These are phyloP conservation scores for Diplodia mutila DNA, from an alignment of 2,329 filamentous ascomycete genomes.

Conservation along the genomic window DNA sequence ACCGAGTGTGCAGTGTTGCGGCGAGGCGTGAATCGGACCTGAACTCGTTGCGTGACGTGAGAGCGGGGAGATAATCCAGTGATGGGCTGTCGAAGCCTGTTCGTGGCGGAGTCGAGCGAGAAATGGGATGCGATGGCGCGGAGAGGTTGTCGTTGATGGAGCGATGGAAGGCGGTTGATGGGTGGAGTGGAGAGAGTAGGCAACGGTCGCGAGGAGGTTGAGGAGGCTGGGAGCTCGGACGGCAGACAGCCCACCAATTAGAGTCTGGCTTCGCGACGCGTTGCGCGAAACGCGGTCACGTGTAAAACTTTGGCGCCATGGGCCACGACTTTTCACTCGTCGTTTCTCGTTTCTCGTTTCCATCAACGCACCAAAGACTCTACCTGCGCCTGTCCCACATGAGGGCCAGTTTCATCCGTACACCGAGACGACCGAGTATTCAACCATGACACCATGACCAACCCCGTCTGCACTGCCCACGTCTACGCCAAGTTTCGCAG, in stretches of 20 bases:
- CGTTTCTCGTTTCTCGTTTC: too few relatives aligned
- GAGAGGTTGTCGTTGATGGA: neutral
- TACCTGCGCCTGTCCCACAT: neutral
- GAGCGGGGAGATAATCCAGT: neutral
- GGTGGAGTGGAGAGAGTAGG: neutral
- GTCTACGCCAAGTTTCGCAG: slow-evolving; percentile 27
- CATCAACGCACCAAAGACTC: neutral
- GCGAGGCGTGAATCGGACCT: too few relatives aligned
- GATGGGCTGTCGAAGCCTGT: neutral
- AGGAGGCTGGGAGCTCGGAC: too few relatives aligned
- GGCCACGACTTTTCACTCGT: neutral
- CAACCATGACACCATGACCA: too few relatives aligned
- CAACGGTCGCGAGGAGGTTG: neutral
- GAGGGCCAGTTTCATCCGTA: neutral
- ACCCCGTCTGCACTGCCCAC: too few relatives aligned
- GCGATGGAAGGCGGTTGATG: neutral
- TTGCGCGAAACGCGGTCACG: neutral
- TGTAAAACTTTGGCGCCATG: neutral
- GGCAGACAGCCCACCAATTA: too few relatives aligned
- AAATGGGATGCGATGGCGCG: neutral
- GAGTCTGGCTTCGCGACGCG: neutral
- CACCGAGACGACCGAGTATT: neutral
- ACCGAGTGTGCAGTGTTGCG: neutral
- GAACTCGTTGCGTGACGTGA: neutral
- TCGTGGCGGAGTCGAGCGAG: neutral